Base-by-base conservation (phyloP, 306 rosid genomes). In the Castanospermum australe region DNA sequence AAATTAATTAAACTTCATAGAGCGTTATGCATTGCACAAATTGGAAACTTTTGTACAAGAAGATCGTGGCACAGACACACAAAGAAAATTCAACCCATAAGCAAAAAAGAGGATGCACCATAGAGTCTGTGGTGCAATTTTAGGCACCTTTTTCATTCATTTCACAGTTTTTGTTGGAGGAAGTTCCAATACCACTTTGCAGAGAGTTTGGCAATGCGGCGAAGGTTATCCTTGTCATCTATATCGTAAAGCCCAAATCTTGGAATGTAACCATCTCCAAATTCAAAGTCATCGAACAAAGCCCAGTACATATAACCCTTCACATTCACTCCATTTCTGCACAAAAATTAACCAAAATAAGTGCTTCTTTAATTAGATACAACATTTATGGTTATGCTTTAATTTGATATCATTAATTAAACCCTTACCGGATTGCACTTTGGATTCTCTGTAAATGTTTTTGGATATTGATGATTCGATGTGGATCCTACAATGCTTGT, bases 261-360 rank as follows among this genome's bases (percentile, higher is more conserved):
- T 18, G 57, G 12, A 22, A 5, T 20, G n/a, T 71, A 78, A 17
- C 86, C 83, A 5, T 60, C 41, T 42, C 38, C 77, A 75, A 67
- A 83, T 67, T 78, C 86, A 51, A 83, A 83, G 8, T 78, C 68
- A 73, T 77, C 83, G 7, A 83, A 64, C 2, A 78, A 12, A 25
- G 65, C 14, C 83, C 80, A 78, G 20, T 77, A 50, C 76, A 83
- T 64, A 21, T 83, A 83, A 4, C 83, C 79, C 36, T 71, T 72
- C 17, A 78, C 86, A 4, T 83, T 78, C 60, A 65, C 83, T 28
- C 86, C 83, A 54, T 77, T 55, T 13, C 79, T 72, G 61, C 21
- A 15, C 20, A 76, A 82, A 42, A 44, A 44, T 28, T 32, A 66
- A 17, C 7, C 21, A 6, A n/a, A 21, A 55, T 55, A 5, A 3